phyloP scores from a whole-genome alignment of 179 eudicot species.

The Amaranthus tricolor region DNA sequence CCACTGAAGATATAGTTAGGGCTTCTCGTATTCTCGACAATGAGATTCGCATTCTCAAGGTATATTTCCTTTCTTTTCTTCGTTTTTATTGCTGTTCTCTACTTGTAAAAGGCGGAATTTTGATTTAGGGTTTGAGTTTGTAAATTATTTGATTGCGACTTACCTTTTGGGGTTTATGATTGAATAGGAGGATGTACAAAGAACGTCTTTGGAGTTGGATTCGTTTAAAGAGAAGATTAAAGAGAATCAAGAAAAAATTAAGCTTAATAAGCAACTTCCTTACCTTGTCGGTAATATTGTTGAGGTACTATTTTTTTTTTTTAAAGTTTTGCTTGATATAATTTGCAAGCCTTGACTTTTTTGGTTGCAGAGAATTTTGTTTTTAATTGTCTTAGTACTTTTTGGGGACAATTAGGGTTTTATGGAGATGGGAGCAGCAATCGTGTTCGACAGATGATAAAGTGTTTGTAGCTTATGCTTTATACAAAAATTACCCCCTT shows the following conservation, averaged over 20 bases:
- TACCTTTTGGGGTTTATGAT: not conserved
- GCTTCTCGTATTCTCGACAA: slow-evolving; percentile 84
- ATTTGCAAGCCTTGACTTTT: too few species aligned
- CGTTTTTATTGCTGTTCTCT: not conserved
- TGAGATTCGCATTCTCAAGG: slow-evolving; percentile 83
- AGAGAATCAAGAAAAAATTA: slow-evolving; percentile 97
- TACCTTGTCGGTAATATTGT: slow-evolving; percentile 94
- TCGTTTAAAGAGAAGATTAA: slow-evolving; percentile 83
- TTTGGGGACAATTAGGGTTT: not conserved
- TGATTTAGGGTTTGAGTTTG: not conserved
- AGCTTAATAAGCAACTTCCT: slow-evolving; percentile 94
- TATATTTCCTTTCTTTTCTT: not conserved
- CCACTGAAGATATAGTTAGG: slow-evolving; percentile 69
- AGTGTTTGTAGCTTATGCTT: too few species aligned
- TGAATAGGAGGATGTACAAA: slow-evolving; percentile 73
- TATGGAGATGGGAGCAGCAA: not conserved
- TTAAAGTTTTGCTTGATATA: not conserved
- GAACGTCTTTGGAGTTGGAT: slow-evolving; percentile 73
- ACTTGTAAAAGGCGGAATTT: slow-evolving; percentile 5
- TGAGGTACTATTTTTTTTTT: slow-evolving; percentile 48
- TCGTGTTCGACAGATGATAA: not conserved
- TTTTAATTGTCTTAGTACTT: too few species aligned
- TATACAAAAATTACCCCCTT: too few species aligned
- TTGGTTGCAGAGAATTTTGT: not conserved
- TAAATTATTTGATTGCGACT: not conserved